Conservation (phyloP, 495 filamentous ascomycete species). For the Aspergillus egyptiacus region DNA sequence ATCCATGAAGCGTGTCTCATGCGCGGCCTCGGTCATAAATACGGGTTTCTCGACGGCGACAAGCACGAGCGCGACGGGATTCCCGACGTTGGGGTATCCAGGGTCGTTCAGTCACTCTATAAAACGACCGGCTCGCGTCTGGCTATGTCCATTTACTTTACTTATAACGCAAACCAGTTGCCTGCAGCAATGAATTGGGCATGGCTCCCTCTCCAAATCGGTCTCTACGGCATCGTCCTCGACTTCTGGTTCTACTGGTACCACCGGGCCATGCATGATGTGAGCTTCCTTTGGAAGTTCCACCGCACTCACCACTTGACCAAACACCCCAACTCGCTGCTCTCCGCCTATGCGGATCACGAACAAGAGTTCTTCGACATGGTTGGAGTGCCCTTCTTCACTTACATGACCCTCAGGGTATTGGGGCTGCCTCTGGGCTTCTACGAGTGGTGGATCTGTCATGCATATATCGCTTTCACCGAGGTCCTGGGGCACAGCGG, state of each 20-base stretch:
- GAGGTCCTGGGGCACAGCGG: conserved; percentile 40
- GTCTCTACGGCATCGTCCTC: conserved; percentile 37
- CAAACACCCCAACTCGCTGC: conserved; percentile 39
- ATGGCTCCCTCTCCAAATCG: conserved; percentile 35
- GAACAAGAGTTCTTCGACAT: conserved; percentile 43
- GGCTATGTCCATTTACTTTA: conserved; percentile 18
- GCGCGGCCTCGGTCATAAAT: conserved; percentile 21
- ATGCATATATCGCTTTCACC: conserved; percentile 36
- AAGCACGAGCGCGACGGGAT: conserved; percentile 25
- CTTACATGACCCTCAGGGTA: conserved; percentile 26
- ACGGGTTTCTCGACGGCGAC: conserved; percentile 26
- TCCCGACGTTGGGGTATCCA: conserved; percentile 22
- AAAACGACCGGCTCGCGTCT: conserved; percentile 20
- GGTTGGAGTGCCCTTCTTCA: conserved; percentile 34
- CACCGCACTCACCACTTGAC: conserved; percentile 42
- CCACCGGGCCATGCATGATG: conserved; percentile 40
- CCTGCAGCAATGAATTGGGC: conserved; percentile 23
- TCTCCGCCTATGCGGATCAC: conserved; percentile 39
- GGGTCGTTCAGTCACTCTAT: conserved; percentile 21
- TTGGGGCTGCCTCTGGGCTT: conserved; percentile 38
- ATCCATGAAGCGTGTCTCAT: conserved; percentile 29
- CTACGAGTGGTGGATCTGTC: conserved; percentile 43
- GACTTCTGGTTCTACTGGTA: conserved; percentile 46
- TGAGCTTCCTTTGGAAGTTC: conserved; percentile 36
- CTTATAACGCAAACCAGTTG: conserved; percentile 16